A percentile compares a stretch with the other conserved stretches of the same genome.
Conservation (phyloP, 306 rosid genomes). For the Leucaena leucocephala region DNA sequence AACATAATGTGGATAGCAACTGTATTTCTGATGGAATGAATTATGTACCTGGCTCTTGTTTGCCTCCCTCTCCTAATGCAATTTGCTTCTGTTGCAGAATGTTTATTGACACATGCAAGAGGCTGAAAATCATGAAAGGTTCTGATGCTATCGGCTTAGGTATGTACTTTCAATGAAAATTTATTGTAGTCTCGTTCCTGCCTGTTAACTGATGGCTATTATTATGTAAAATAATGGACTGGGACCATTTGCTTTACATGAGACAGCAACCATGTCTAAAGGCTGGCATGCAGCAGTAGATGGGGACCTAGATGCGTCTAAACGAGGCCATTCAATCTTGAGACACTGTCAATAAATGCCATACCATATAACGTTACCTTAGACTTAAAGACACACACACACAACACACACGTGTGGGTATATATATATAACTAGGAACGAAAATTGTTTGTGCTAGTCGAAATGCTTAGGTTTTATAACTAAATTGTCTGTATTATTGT, state of each 20-base stretch:
- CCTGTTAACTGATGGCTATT: constrained; percentile 7
- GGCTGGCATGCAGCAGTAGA: constrained; percentile 7
- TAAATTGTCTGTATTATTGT: constrained; percentile 18
- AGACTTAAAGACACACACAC: background rate
- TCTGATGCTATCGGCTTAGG: constrained; percentile 62
- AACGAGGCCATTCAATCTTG: constrained; percentile 1
- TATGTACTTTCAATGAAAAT: constrained; percentile 38
- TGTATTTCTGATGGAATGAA: background rate
- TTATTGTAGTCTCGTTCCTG: background rate
- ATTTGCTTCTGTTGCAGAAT: constrained; percentile 50
- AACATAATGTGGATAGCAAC: background rate
- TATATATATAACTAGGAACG: background rate
- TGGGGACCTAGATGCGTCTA: constrained; percentile 20
- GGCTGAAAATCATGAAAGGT: constrained; percentile 55
- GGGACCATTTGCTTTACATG: constrained; percentile 5
- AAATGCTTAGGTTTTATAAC: constrained; percentile 6
- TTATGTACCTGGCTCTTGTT: constrained; percentile 17
- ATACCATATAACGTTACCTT: constrained; percentile 16
- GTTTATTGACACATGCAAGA: constrained; percentile 52
- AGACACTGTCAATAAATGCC: constrained; percentile 17
- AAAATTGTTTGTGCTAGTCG: background rate
- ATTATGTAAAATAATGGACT: constrained; percentile 17
- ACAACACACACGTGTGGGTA: too few relatives aligned
- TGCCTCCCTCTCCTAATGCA: constrained; percentile 21
- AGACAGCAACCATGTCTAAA: background rate